Evolutionary conservation across 352 stramenopile genomes (phyloP), one percentile per base, ranked within the genome.

Genomic region (Blastocystis hominis): DNA sequence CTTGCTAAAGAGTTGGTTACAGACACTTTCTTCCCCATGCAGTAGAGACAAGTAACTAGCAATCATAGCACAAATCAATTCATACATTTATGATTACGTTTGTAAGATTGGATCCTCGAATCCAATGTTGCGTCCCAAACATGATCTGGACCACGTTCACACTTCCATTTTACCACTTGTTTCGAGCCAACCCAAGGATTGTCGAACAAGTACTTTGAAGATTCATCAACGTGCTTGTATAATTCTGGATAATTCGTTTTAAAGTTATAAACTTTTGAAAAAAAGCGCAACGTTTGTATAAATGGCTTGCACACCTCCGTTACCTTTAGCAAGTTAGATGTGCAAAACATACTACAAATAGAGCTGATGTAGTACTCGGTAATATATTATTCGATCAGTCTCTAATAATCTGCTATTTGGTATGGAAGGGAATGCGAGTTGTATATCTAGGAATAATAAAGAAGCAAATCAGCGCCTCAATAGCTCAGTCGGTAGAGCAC

Each of bases 401-500:
- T 30, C 24, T 30, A 30, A 30, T 30, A 30, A 30, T 30, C 24
- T 30, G 24, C 24, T 30, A 30, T 30, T 30, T 30, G 24, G 24
- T 30, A 30, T 30, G 24, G 24, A 30, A 30, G 24, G 24, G 24
- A 30, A 30, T 30, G 24, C 24, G 24, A 30, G 24, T 30, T 30
- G 24, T 30, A 30, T 30, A 30, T 30, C 24, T 30, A 30, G 24
- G 24, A 17, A 53, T 77, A 30, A n/a, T 10, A 15, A 77, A 56
- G 36, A 77, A 2, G 3, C 7, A 77, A 77, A 15, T 56, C 2
- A 40, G n/a, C 34, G 66, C 66, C 66, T 77, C 66, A 77, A 77
- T 77, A 77, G 66, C 66, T 77, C 66, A 77, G 66, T 77, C 66
- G 66, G 66, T 77, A 77, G 66, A 77, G 66, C 66, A 77, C 66